phyloP scores from a whole-genome alignment of 2,329 filamentous ascomycete species.

The Chaetomium globosum region DNA sequence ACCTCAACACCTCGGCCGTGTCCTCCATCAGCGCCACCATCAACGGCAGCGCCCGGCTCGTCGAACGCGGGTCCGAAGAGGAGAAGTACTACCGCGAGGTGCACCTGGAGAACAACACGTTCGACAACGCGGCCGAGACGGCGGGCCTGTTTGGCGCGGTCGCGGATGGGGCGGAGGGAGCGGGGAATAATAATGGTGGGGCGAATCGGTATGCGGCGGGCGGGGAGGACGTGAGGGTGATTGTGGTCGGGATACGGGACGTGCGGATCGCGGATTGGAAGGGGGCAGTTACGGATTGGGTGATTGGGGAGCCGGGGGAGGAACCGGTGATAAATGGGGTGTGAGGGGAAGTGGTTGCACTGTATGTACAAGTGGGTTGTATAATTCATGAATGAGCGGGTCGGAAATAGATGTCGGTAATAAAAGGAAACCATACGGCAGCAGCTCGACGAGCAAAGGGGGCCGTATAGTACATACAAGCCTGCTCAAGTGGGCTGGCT shows the following conservation, averaged over 20 bases:
- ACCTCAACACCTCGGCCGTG: constrained; percentile 86
- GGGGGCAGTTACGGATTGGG: constrained; percentile 84
- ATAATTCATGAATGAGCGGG: neutral
- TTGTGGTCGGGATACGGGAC: constrained; percentile 80
- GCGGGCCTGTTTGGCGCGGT: constrained; percentile 42
- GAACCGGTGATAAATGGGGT: constrained; percentile 47
- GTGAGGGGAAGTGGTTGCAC: constrained; percentile 20
- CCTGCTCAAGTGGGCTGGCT: no score
- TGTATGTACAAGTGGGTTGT: neutral
- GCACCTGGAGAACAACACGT: constrained; percentile 92
- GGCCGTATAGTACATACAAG: neutral
- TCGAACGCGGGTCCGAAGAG: constrained; percentile 73
- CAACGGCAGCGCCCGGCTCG: constrained; percentile 78
- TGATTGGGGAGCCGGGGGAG: constrained; percentile 43
- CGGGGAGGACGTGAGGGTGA: constrained; percentile 78
- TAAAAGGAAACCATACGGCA: neutral
- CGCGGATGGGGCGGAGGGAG: constrained; percentile 53
- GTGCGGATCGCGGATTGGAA: constrained; percentile 94
- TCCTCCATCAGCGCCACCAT: constrained; percentile 91
- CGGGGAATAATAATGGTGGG: constrained; percentile 40
- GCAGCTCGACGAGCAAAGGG: no score
- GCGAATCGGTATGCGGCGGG: constrained; percentile 70
- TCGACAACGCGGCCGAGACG: constrained; percentile 60
- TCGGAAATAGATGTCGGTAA: neutral
- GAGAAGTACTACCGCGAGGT: constrained; percentile 80